Evolutionary conservation across 2,329 filamentous ascomycete genomes (phyloP).

Genomic region (Aspergillus sp.): DNA sequence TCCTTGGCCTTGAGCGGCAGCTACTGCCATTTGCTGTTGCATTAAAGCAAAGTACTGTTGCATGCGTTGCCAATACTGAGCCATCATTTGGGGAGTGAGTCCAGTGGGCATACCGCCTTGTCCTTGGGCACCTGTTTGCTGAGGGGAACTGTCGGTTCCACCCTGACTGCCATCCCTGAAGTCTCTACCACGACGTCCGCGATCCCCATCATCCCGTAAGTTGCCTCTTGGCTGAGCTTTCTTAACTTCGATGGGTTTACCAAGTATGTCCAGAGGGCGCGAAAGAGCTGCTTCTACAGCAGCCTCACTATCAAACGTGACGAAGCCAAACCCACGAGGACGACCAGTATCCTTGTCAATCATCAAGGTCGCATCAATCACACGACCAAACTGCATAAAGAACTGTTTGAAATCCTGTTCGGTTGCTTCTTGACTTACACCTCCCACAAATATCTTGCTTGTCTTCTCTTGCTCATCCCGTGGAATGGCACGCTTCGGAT

Average conservation of each 20-base stretch:
- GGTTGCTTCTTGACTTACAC: constrained; percentile 94
- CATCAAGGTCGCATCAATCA: constrained; percentile 97
- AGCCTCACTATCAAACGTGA: constrained; percentile 94
- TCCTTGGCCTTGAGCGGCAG: constrained; percentile 43
- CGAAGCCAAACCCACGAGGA: constrained; percentile 93
- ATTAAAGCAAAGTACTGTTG: constrained; percentile 95
- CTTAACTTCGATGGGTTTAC: constrained; percentile 97
- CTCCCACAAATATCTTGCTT: constrained; percentile 97
- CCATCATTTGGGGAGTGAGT: constrained; percentile 97
- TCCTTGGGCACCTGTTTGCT: constrained; percentile 48
- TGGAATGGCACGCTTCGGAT: constrained; percentile 95
- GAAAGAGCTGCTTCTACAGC: constrained; percentile 90
- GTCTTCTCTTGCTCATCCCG: constrained; percentile 98
- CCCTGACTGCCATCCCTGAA: constrained; percentile 42
- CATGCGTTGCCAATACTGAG: constrained; percentile 97
- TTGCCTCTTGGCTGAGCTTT: constrained; percentile 95
- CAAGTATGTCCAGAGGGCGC: constrained; percentile 83
- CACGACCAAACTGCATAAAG: constrained; percentile 93
- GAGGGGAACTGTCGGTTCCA: constrained; percentile 39
- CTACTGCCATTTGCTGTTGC: constrained; percentile 79
- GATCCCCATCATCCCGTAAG: constrained; percentile 82
- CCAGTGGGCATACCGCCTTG: constrained; percentile 51
- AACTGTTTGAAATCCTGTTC: constrained; percentile 96
- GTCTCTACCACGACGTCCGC: constrained; percentile 47
- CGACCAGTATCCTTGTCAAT: constrained; percentile 99